Percentiles rank a stretch among this genome's conserved stretches.
Evolutionary conservation across 352 stramenopile genomes (phyloP).

Genomic region (Phytophthora hibernalis): DNA sequence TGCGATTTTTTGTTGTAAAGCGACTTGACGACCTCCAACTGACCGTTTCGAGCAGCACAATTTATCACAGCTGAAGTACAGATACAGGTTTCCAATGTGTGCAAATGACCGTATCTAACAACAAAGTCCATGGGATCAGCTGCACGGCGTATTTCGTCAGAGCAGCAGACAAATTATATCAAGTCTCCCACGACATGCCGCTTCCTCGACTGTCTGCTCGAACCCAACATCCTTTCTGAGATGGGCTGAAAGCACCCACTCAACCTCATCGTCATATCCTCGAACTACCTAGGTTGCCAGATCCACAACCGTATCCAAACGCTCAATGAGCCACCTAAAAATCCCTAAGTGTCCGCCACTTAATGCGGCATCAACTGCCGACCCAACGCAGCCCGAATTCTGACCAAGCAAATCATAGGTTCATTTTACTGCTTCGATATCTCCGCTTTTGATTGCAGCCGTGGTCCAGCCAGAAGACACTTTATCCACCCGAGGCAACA

Average conservation of each 20-base stretch:
- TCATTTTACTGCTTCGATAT: neutral
- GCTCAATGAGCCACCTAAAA: neutral
- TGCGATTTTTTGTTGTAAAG: neutral
- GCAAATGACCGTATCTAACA: neutral
- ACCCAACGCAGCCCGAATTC: neutral
- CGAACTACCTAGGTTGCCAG: neutral
- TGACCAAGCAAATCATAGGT: neutral
- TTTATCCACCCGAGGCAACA: neutral
- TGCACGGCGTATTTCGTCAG: neutral
- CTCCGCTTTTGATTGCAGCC: neutral
- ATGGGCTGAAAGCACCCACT: neutral
- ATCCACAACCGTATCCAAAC: neutral
- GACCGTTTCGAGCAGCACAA: neutral
- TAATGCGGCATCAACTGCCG: neutral
- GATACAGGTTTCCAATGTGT: neutral
- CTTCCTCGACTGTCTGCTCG: neutral
- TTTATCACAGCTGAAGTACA: neutral
- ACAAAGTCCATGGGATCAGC: neutral
- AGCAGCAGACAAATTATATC: neutral
- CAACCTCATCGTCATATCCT: neutral
- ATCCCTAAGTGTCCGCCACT: neutral
- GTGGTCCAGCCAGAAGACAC: neutral
- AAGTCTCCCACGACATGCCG: neutral
- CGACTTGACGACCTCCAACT: neutral
- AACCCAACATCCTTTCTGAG: neutral